These are phyloP conservation scores for Neolentinus lepideus DNA, from an alignment of 1,284 basidiomycete species.

Conservation along the genomic window DNA sequence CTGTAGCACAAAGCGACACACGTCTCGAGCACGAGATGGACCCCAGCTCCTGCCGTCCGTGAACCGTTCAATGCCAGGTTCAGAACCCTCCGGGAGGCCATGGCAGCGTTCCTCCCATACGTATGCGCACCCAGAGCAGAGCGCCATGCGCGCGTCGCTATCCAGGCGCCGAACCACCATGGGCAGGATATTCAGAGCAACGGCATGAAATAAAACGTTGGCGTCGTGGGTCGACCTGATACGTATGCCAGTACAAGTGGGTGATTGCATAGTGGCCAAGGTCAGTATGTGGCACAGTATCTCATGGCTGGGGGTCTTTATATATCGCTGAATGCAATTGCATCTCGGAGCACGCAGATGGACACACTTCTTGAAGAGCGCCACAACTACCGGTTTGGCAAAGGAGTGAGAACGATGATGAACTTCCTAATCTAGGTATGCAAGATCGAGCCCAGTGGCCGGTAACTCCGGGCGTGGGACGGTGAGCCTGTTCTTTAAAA, in stretches of 20 bases:
- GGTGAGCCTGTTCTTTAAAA: conserved; percentile 2
- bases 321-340: background rate
- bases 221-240: conserved; percentile 32
- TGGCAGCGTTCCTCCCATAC: conserved; percentile 37
- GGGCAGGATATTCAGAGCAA: conserved; percentile 26
- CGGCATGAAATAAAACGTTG: conserved; percentile 36
- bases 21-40: conserved; percentile 69
- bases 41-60: conserved; percentile 55
- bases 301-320: background rate
- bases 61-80: conserved; percentile 67
- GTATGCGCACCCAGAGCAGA: conserved; percentile 36
- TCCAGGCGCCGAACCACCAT: conserved; percentile 34
- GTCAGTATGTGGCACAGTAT: background rate
- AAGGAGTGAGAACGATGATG: background rate
- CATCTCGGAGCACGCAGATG: background rate
- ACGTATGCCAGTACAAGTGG: conserved; percentile 34
- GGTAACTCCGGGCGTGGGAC: background rate
- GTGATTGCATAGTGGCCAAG: conserved; percentile 29
- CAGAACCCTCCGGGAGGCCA: conserved; percentile 26
- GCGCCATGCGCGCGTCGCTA: conserved; percentile 32
- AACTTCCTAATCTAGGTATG: background rate
- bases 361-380: background rate
- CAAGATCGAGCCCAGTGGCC: background rate
- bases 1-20: conserved; percentile 24
- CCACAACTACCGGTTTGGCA: background rate